Percentiles rank a stretch among this genome's conserved stretches.
Conservation (phyloP, 768 basidiomycete species). For the Hygrocybe punicea region DNA sequence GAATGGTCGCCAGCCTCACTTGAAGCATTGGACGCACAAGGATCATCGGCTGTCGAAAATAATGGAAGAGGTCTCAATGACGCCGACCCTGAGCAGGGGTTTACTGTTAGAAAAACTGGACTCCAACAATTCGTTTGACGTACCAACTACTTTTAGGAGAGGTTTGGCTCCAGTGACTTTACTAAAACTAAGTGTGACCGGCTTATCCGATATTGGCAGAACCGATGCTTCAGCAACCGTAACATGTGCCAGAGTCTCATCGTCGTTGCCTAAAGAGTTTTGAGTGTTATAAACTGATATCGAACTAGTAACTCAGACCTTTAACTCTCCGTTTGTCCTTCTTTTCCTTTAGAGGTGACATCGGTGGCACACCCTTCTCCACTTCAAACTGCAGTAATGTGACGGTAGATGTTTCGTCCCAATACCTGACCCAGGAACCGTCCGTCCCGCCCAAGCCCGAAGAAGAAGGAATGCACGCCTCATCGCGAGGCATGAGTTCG, state of each 20-base stretch:
- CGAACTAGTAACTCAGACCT: conserved; percentile 34
- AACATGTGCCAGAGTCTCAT: conserved; percentile 28
- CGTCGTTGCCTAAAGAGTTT: conserved; percentile 31
- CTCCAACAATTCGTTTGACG: conserved; percentile 3
- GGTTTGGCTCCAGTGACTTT: conserved; percentile 38
- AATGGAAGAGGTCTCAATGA: background rate
- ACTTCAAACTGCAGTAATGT: conserved; percentile 79
- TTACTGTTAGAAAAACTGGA: conserved; percentile 13
- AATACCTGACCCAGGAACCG: conserved; percentile 77
- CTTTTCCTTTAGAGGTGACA: conserved; percentile 38
- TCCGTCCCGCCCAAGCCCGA: conserved; percentile 67
- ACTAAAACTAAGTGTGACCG: conserved; percentile 73
- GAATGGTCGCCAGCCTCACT: conserved; percentile 26
- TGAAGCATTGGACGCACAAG: background rate
- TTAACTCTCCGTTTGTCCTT: conserved; percentile 64
- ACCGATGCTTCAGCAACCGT: conserved; percentile 56
- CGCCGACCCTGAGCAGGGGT: background rate
- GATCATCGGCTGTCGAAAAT: conserved; percentile 35
- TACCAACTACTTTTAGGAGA: conserved; percentile 32
- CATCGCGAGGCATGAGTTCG: conserved; percentile 72
- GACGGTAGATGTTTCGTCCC: conserved; percentile 83
- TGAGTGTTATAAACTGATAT: background rate
- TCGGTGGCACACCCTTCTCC: conserved; percentile 49
- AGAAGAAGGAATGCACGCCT: conserved; percentile 69
- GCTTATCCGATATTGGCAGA: conserved; percentile 74